A percentile compares a stretch with the other conserved stretches of the same genome.
phyloP scores from a whole-genome alignment of 2,329 filamentous ascomycete genomes.

The Claviceps fusiformis region DNA sequence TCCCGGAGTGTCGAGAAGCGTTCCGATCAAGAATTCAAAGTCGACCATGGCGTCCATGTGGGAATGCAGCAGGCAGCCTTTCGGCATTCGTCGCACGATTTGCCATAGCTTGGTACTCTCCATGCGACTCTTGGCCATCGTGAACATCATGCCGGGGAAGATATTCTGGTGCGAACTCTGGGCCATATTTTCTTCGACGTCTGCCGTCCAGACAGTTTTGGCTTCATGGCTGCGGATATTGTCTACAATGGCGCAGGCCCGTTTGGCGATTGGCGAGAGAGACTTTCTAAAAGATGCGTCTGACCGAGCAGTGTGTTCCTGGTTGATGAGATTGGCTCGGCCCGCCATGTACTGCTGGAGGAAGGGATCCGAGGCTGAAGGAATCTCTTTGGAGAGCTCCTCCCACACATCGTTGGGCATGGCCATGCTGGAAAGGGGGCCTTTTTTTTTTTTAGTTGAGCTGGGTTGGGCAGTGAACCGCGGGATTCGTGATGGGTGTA shows the following conservation, averaged over 20 bases:
- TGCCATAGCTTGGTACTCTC: constrained; percentile 74
- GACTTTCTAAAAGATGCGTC: constrained; percentile 56
- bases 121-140: constrained; percentile 71
- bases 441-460: too few species aligned
- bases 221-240: constrained; percentile 69
- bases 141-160: constrained; percentile 90
- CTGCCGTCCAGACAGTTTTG: constrained; percentile 60
- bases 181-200: constrained; percentile 56
- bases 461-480: not conserved
- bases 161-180: constrained; percentile 48
- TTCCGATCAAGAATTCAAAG: constrained; percentile 63
- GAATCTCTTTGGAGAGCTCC: constrained; percentile 42
- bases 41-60: constrained; percentile 89
- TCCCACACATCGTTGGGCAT: constrained; percentile 46
- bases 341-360: constrained; percentile 71
- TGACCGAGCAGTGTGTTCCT: constrained; percentile 73
- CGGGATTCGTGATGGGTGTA: too few species aligned
- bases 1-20: constrained; percentile 56
- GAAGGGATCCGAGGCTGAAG: constrained; percentile 53
- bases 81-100: constrained; percentile 77
- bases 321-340: constrained; percentile 58
- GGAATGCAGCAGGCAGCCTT: constrained; percentile 73
- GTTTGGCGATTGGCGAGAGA: constrained; percentile 64
- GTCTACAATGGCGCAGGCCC: constrained; percentile 68
- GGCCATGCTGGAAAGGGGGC: constrained; percentile 15